Percentiles rank a stretch among this genome's conserved stretches.
Conservation (phyloP, 2,329 filamentous ascomycete species). For the Colletotrichum sojae region DNA sequence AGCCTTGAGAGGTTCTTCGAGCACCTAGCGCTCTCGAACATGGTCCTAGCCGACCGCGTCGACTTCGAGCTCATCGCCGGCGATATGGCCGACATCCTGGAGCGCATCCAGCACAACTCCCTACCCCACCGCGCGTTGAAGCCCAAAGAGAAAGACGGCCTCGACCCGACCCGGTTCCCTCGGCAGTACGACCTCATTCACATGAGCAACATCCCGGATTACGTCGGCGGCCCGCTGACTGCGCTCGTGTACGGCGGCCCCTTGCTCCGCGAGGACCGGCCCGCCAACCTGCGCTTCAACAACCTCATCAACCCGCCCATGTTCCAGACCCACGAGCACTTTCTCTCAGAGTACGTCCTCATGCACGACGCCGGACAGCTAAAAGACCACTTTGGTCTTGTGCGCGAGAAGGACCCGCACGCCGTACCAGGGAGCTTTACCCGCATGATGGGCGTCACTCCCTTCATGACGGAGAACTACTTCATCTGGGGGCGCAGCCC, state of each 20-base stretch:
- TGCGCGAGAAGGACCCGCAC: slow-evolving; percentile 13
- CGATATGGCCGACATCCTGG: slow-evolving; percentile 49
- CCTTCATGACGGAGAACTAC: slow-evolving; percentile 42
- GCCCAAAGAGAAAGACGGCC: no score
- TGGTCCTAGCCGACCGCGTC: slow-evolving; percentile 12
- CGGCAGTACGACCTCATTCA: no score
- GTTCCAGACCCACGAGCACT: slow-evolving; percentile 45
- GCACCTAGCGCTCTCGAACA: not conserved
- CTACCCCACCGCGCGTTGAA: no score
- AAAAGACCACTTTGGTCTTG: slow-evolving; percentile 45
- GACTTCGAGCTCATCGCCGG: slow-evolving; percentile 47
- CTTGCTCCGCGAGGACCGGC: slow-evolving; percentile 44
- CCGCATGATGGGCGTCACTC: not conserved
- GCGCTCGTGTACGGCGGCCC: slow-evolving; percentile 44
- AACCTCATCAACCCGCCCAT: slow-evolving; percentile 46
- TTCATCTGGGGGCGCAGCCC: slow-evolving; percentile 40
- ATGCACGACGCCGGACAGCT: slow-evolving; percentile 47
- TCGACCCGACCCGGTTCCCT: no score
- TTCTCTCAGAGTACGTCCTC: slow-evolving; percentile 49
- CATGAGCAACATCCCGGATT: slow-evolving; percentile 43
- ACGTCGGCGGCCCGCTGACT: slow-evolving; percentile 47
- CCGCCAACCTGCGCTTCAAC: slow-evolving; percentile 45
- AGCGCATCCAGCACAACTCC: no score
- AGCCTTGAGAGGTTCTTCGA: slow-evolving; percentile 28
- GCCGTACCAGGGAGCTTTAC: not conserved